A percentile compares a stretch with the other conserved stretches of the same genome.
These are phyloP conservation scores for Colletotrichum abscissum DNA, from an alignment of 2,329 filamentous ascomycete species.

Conservation along the genomic window DNA sequence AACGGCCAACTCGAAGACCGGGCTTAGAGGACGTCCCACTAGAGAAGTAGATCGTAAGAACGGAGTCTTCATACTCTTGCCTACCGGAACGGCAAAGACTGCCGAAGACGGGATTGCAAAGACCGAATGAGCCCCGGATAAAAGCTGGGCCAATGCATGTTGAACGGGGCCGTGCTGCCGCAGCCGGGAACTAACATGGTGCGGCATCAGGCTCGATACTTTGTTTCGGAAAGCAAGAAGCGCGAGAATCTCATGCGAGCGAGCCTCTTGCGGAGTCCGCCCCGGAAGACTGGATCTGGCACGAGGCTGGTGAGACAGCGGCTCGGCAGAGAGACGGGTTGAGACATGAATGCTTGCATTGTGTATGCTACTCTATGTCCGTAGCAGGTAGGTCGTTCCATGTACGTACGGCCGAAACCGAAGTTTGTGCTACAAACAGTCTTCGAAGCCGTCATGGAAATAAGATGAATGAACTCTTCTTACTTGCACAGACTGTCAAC, in stretches of 20 bases:
- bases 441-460: background rate
- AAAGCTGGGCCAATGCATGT: slow-evolving; percentile 21
- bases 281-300: slow-evolving; percentile 26
- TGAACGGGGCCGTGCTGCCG: slow-evolving; percentile 24
- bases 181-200: slow-evolving; percentile 22
- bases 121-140: background rate
- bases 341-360: slow-evolving; percentile 27
- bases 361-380: slow-evolving; percentile 1
- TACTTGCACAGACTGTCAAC: background rate
- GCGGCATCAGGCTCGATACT: slow-evolving; percentile 11
- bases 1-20: background rate
- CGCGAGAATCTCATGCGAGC: slow-evolving; percentile 7
- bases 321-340: background rate
- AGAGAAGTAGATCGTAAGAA: background rate
- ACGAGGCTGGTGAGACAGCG: slow-evolving; percentile 18
- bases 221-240: slow-evolving; percentile 5
- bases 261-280: slow-evolving; percentile 20
- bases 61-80: background rate
- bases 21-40: background rate
- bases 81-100: background rate
- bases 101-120: background rate
- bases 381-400: background rate
- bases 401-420: slow-evolving; percentile 16
- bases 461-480: background rate
- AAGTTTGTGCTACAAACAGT: background rate